Conservation (phyloP, 192 early-diverging fungal genomes). For the Gaertneriomyces sp. region DNA sequence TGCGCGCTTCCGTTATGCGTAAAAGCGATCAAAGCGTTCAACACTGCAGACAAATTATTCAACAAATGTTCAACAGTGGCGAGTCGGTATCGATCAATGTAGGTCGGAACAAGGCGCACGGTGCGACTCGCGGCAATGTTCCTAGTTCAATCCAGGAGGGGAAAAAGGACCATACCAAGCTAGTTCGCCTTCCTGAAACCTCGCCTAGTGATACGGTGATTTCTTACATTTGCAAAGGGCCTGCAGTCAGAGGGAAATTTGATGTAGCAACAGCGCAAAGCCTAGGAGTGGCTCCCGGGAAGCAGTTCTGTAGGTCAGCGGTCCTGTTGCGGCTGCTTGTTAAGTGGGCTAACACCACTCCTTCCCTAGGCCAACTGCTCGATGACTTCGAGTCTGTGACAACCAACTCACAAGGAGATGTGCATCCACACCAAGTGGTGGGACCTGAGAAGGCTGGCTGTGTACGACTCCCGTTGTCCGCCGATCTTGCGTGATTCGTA, state of each 20-base stretch:
- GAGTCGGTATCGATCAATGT: conserved; percentile 8
- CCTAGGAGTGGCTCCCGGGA: conserved; percentile 70
- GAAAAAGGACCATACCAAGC: conserved; percentile 14
- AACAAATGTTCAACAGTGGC: conserved; percentile 28
- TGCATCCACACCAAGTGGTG: conserved; percentile 70
- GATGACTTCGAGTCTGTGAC: conserved; percentile 59
- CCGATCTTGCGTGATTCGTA: too few relatives aligned
- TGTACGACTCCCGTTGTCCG: conserved; percentile 4
- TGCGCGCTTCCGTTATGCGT: not conserved
- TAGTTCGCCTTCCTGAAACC: conserved; percentile 15
- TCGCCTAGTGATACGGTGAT: conserved; percentile 27
- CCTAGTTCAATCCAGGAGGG: not conserved
- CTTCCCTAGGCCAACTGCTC: conserved; percentile 30
- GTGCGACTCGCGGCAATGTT: too few relatives aligned
- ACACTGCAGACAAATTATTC: conserved; percentile 20
- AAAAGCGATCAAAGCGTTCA: not conserved
- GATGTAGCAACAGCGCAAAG: conserved; percentile 58
- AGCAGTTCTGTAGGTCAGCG: conserved; percentile 50
- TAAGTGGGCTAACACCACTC: too few relatives aligned
- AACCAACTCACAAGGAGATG: conserved; percentile 56
- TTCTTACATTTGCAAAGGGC: conserved; percentile 74
- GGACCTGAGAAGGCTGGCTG: conserved; percentile 52
- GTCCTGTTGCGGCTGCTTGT: conserved; percentile 62
- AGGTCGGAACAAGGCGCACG: not conserved
- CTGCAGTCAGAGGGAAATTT: conserved; percentile 73